Conservation (phyloP, 164 flowering plant genomes). For the Stephania yunnanensis region DNA sequence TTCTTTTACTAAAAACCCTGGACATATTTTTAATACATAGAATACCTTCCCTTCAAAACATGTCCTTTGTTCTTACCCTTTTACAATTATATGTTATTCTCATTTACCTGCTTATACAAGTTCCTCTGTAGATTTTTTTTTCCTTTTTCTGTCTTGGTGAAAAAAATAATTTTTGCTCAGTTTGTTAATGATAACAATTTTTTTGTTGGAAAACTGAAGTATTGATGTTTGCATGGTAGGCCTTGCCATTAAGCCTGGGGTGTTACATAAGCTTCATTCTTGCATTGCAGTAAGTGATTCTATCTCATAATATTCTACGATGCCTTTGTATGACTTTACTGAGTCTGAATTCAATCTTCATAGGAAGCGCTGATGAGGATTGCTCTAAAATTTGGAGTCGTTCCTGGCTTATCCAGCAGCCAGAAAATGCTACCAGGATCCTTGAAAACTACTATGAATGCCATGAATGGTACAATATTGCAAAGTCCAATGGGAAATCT, state of each 20-base stretch:
- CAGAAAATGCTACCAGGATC: constrained; percentile 46
- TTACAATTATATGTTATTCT: too few relatives aligned
- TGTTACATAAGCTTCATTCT: constrained; percentile 52
- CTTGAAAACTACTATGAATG: constrained; percentile 33
- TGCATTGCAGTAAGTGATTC: constrained; percentile 42
- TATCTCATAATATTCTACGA: background rate
- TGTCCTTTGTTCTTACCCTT: too few relatives aligned
- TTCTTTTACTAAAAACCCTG: too few relatives aligned
- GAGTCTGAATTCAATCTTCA: constrained; percentile 16
- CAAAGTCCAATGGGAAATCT: constrained; percentile 36
- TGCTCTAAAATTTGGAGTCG: constrained; percentile 55
- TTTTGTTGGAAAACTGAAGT: background rate
- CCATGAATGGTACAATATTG: constrained; percentile 25
- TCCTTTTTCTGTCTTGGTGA: too few relatives aligned
- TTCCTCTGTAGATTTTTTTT: background rate
- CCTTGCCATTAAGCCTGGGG: constrained; percentile 82
- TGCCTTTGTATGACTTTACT: background rate
- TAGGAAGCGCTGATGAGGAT: constrained; percentile 53
- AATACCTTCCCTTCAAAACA: too few relatives aligned
- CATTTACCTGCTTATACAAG: too few relatives aligned
- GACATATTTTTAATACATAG: too few relatives aligned
- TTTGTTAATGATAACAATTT: background rate
- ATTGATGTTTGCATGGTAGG: constrained; percentile 38
- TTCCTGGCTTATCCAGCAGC: constrained; percentile 35
- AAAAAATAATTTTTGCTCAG: too few relatives aligned